Evolutionary conservation across 352 stramenopile species (phyloP).

Genomic region (Globisporangium uncinulatum): DNA sequence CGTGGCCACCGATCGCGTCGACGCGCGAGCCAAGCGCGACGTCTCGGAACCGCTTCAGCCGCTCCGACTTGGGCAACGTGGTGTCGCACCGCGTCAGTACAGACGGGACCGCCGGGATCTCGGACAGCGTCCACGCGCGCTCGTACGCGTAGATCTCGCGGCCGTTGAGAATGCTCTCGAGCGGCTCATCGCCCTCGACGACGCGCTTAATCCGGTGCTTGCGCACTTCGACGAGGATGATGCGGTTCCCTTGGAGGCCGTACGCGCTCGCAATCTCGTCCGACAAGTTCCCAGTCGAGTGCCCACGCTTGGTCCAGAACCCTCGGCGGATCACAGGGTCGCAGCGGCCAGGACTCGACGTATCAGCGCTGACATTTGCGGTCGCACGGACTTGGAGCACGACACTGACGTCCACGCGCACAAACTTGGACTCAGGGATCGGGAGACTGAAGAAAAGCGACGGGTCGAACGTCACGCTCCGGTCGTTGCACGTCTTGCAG

Average conservation of each 20-base stretch:
- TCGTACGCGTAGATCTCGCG: conserved; percentile 56
- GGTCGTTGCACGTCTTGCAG: conserved; percentile 89
- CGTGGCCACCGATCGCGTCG: conserved; percentile 43
- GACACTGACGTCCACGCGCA: conserved; percentile 62
- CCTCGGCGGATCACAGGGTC: conserved; percentile 21
- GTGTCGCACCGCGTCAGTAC: conserved; percentile 13
- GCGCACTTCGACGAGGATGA: conserved; percentile 64
- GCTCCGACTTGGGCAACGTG: conserved; percentile 7
- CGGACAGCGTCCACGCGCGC: conserved; percentile 54
- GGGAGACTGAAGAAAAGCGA: conserved; percentile 95
- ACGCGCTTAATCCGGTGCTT: conserved; percentile 72
- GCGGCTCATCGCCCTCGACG: conserved; percentile 47
- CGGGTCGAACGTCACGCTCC: conserved; percentile 96
- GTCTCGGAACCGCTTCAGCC: conserved; percentile 30
- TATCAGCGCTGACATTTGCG: too few species aligned
- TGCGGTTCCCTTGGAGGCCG: conserved; percentile 36
- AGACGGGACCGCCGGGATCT: conserved; percentile 42
- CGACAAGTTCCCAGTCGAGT: conserved; percentile 33
- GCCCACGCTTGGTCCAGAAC: conserved; percentile 57
- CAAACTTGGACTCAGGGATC: conserved; percentile 79
- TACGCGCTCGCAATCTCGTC: conserved; percentile 38
- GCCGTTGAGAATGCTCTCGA: conserved; percentile 39
- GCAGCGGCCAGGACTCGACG: not conserved
- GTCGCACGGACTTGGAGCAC: conserved; percentile 48
- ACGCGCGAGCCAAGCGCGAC: conserved; percentile 50